Percentiles rank a stretch among this genome's conserved stretches.
Evolutionary conservation across 371 early-diverging fungal species (phyloP).

Genomic region (Haplosporangium sp.): DNA sequence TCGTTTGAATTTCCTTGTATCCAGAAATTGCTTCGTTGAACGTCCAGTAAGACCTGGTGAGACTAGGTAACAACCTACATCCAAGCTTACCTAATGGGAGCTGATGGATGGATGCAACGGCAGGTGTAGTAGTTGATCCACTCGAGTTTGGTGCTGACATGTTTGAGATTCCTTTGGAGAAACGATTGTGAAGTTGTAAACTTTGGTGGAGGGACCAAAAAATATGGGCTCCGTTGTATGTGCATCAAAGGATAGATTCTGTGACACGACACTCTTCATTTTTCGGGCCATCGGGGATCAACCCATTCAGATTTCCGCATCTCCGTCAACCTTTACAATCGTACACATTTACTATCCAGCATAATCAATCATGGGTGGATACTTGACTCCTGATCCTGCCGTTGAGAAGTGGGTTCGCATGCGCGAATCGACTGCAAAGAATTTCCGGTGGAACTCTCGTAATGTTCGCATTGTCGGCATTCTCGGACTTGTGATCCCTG

Average conservation of each 20-base stretch:
- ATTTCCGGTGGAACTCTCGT: conserved; percentile 67
- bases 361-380: conserved; percentile 45
- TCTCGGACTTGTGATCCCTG: conserved; percentile 67
- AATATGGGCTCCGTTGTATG: background rate
- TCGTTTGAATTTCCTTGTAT: background rate
- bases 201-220: too few relatives aligned
- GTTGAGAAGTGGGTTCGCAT: conserved; percentile 75
- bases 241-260: conserved; percentile 5
- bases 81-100: conserved; percentile 46
- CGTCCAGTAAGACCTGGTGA: background rate
- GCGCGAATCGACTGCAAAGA: conserved; percentile 71
- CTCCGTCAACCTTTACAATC: background rate
- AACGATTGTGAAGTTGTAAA: too few relatives aligned
- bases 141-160: conserved; percentile 53
- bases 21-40: background rate
- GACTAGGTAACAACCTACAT: background rate
- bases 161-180: background rate
- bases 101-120: conserved; percentile 54
- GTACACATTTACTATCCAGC: conserved; percentile 1
- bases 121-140: conserved; percentile 43
- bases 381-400: conserved; percentile 64
- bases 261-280: background rate
- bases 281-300: background rate
- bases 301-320: conserved; percentile 1
- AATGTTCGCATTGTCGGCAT: conserved; percentile 60